Evolutionary conservation across 108 stramenopile species (phyloP).

Genomic region (Pelagomonas calceolata): DNA sequence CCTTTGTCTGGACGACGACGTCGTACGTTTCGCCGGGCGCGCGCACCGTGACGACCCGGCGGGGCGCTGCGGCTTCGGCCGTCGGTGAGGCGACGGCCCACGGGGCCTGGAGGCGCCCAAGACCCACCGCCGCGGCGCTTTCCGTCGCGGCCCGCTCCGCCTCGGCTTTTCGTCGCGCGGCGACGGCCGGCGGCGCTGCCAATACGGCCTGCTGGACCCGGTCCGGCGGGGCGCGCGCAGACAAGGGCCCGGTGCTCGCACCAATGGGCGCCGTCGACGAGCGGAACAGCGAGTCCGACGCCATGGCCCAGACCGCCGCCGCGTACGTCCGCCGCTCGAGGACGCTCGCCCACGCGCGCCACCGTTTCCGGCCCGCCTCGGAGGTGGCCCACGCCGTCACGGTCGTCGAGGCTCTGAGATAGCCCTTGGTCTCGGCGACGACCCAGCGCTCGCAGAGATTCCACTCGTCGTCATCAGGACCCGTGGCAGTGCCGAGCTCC

Average conservation of each 20-base stretch:
- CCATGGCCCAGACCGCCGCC: background rate
- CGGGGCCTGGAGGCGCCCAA: too few species aligned
- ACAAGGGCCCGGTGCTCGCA: too few species aligned
- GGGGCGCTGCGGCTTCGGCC: too few species aligned
- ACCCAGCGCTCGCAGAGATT: background rate
- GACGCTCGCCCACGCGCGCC: background rate
- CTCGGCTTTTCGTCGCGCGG: background rate
- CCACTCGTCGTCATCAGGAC: too few species aligned
- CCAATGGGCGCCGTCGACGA: background rate
- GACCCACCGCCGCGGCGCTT: too few species aligned
- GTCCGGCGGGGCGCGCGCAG: too few species aligned
- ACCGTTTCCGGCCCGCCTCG: background rate
- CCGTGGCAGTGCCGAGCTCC: too few species aligned
- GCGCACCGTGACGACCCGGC: background rate
- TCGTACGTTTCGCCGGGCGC: background rate
- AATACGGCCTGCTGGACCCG: too few species aligned
- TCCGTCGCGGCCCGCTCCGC: too few species aligned
- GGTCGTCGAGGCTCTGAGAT: too few species aligned
- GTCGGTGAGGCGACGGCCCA: too few species aligned
- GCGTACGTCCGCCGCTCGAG: background rate
- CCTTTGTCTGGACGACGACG: background rate
- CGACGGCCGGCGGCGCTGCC: background rate
- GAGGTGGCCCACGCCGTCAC: background rate
- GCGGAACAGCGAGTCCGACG: background rate
- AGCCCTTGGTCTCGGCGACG: background rate